These are phyloP conservation scores for Chytriomyces sp. DNA, from an alignment of 192 early-diverging fungal genomes.

Conservation along the genomic window DNA sequence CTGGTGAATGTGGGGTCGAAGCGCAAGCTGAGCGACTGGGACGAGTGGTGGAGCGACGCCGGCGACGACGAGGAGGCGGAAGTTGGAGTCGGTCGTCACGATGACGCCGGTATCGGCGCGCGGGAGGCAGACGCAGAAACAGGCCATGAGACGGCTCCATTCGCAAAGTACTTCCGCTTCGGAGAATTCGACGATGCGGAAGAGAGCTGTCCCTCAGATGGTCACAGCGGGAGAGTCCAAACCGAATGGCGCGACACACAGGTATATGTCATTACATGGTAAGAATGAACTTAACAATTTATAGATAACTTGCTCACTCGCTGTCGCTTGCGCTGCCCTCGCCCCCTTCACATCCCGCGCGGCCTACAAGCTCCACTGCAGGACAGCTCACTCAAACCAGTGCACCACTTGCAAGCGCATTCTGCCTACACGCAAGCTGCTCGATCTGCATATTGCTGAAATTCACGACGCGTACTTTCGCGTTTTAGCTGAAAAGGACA, in stretches of 20 bases:
- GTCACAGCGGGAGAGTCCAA: neutral
- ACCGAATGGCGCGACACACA: neutral
- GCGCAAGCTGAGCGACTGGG: slow-evolving; percentile 13
- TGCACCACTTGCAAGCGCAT: slow-evolving; percentile 15
- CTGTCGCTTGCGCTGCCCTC: neutral
- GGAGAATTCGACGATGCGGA: neutral
- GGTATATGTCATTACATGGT: neutral
- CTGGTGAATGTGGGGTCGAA: slow-evolving; percentile 36
- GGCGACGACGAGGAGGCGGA: slow-evolving; percentile 1
- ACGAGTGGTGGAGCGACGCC: slow-evolving; percentile 6
- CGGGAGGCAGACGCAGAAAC: neutral
- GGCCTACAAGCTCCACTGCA: slow-evolving; percentile 16
- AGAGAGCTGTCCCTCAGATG: neutral
- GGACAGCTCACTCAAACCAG: neutral
- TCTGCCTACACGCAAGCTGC: slow-evolving; percentile 8
- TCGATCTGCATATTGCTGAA: slow-evolving; percentile 20
- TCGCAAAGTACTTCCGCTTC: neutral
- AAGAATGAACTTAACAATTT: neutral
- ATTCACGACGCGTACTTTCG: slow-evolving; percentile 32
- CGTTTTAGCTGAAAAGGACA: neutral
- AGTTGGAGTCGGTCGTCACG: neutral
- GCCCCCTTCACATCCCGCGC: slow-evolving; percentile 6
- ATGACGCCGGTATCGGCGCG: neutral
- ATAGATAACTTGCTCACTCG: neutral
- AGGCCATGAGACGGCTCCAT: neutral